Percentiles rank a stretch among this genome's conserved stretches.
These are phyloP conservation scores for Didymella pomorum DNA, from an alignment of 2,329 filamentous ascomycete species.

Conservation along the genomic window DNA sequence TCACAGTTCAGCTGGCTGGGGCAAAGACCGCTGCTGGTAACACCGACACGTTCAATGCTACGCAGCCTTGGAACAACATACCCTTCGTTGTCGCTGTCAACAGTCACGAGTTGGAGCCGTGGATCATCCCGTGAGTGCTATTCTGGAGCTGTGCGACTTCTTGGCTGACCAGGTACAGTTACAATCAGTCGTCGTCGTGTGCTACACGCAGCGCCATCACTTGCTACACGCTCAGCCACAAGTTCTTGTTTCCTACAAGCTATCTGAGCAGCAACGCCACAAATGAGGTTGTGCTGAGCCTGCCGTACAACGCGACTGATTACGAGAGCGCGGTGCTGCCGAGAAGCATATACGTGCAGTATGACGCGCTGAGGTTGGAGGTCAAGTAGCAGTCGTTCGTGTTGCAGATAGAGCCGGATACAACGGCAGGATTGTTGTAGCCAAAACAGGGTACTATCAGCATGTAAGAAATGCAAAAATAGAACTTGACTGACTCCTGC, in stretches of 20 bases:
- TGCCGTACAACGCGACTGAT: constrained; percentile 67
- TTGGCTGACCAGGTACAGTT: neutral
- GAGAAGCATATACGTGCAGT: constrained; percentile 66
- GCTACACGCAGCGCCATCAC: constrained; percentile 28
- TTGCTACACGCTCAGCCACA: constrained; percentile 28
- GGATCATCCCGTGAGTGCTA: constrained; percentile 55
- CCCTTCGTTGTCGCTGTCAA: constrained; percentile 60
- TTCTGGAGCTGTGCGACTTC: neutral
- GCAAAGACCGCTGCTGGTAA: constrained; percentile 59
- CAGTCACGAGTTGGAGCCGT: constrained; percentile 56
- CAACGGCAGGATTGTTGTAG: no score
- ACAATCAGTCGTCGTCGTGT: constrained; percentile 23
- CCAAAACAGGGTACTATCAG: no score
- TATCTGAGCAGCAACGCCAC: constrained; percentile 54
- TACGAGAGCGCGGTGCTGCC: constrained; percentile 66
- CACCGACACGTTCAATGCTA: constrained; percentile 3
- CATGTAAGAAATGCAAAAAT: no score
- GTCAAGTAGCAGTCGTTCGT: constrained; percentile 52
- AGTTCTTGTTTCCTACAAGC: constrained; percentile 25
- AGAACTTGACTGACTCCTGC: no score
- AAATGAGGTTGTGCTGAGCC: constrained; percentile 64
- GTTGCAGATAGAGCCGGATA: no score
- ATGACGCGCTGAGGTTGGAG: constrained; percentile 68
- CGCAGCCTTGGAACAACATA: constrained; percentile 57
- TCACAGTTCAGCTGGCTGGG: constrained; percentile 70